Evolutionary conservation across 2,329 filamentous ascomycete genomes (phyloP).

Genomic region (Cladosporium austrohemisphaericum): DNA sequence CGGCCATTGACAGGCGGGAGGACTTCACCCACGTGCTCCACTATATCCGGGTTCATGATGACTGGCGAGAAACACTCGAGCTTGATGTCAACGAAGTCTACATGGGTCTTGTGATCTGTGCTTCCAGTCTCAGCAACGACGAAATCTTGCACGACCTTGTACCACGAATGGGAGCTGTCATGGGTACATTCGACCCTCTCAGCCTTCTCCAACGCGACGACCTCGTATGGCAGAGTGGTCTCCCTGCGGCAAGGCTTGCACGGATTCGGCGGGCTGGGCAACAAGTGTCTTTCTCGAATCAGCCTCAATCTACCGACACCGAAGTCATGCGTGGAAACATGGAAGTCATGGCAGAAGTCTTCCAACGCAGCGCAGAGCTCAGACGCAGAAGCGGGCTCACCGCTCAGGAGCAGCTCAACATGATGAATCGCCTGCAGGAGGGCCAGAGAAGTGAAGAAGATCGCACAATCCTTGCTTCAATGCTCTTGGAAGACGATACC

Average conservation of each 20-base stretch:
- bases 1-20: background rate
- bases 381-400: constrained; percentile 22
- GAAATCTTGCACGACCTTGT: constrained; percentile 1
- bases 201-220: constrained; percentile 9
- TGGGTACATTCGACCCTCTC: constrained; percentile 5
- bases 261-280: constrained; percentile 4
- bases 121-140: background rate
- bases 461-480: constrained; percentile 20
- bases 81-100: constrained; percentile 4
- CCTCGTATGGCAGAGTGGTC: constrained; percentile 2
- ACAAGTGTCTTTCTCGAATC: constrained; percentile 10
- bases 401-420: constrained; percentile 23
- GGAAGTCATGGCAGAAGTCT: constrained; percentile 31
- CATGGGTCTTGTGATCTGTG: constrained; percentile 7
- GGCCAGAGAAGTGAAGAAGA: constrained; percentile 24
- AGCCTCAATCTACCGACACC: constrained; percentile 6
- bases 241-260: constrained; percentile 6
- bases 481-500: constrained; percentile 23
- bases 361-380: constrained; percentile 27
- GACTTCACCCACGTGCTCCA: constrained; percentile 3
- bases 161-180: constrained; percentile 1
- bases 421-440: constrained; percentile 29
- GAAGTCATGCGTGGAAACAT: constrained; percentile 19
- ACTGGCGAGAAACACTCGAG: background rate
- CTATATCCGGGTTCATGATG: background rate